Evolutionary conservation across 129 eudicot genomes (phyloP), one percentile per base, ranked within the genome.

Genomic region (Flaveria sonorensis): DNA sequence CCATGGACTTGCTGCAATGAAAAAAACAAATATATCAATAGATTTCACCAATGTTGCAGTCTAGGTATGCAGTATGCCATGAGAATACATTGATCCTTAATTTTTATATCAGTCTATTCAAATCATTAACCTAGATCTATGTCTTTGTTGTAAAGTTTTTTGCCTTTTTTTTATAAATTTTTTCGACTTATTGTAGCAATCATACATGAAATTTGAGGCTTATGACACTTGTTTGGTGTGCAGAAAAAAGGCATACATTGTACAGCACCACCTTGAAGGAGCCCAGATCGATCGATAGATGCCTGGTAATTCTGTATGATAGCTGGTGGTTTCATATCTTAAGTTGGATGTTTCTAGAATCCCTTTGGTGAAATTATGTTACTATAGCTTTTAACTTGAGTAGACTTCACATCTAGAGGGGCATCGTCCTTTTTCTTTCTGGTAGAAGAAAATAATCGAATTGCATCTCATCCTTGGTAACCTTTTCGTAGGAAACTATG

Each of bases 251-350:
- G 53, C 55, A 70, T 50, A 28, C 40, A 7, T 12, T 51, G 75
- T 71, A 71, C 64, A 71, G 50, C 65, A 52, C 76, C 76, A 71
- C 76, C 76, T 71, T 71, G 64, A 71, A 51, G 65, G 76, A 47
- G 74, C 76, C 60, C 19, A 32, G 48, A 71, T 48, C 16, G 7
- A 48, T 14, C 40, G 40, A 36, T 36, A 36, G 11, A 45, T 48
- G 62, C 8, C 52, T 73, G 70, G 78, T 74, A 60, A 7, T 45
- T 42, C 23, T 63, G 50, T 48, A 62, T 79, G 78, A 53, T 79
- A 39, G 43, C 50, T 72, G 60, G 64, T 72, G 74, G 65, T 36
- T 19, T 46, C 16, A 8, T 36, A 21, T 47, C 47, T 61, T 9
- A 47, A 20, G 40, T 40, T 51, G 68, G 66, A 50, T 72, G 57